A percentile compares a stretch with the other conserved stretches of the same genome.
Evolutionary conservation across 169 alveolate species (phyloP).

Genomic region (Cryptosporidium baileyi): DNA sequence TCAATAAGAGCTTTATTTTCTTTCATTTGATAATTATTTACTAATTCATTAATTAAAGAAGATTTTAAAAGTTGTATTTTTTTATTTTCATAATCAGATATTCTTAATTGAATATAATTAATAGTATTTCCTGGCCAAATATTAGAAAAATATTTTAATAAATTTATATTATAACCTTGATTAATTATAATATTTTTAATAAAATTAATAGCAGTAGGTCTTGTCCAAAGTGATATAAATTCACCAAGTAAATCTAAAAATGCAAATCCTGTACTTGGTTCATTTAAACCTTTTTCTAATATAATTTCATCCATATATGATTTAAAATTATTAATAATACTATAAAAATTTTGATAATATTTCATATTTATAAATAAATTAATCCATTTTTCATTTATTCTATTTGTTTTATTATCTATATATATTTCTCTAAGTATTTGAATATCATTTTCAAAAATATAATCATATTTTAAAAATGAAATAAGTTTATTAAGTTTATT

Average conservation of each 20-base stretch:
- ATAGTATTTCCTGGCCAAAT: slow-evolving; percentile 65
- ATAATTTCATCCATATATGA: neutral
- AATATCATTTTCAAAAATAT: slow-evolving; percentile 23
- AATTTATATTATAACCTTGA: neutral
- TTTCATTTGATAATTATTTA: neutral
- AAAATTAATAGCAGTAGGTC: neutral
- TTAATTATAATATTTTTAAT: slow-evolving; percentile 3
- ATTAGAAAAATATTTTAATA: neutral
- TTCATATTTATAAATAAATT: neutral
- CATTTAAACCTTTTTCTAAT: neutral
- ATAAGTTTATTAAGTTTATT: neutral
- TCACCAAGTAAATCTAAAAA: slow-evolving; percentile 35
- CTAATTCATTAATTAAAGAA: neutral
- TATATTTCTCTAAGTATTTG: neutral
- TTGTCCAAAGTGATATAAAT: slow-evolving; percentile 40
- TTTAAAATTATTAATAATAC: neutral
- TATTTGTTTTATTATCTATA: neutral
- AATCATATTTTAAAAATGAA: neutral
- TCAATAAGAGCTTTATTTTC: neutral
- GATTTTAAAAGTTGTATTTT: neutral
- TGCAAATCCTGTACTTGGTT: slow-evolving; percentile 29
- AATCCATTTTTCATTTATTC: slow-evolving; percentile 1
- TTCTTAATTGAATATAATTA: neutral
- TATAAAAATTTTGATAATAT: neutral
- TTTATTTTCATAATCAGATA: neutral